Base-by-base conservation (phyloP, 495 filamentous ascomycete species). In the Pyrenopolyporus hunteri region DNA sequence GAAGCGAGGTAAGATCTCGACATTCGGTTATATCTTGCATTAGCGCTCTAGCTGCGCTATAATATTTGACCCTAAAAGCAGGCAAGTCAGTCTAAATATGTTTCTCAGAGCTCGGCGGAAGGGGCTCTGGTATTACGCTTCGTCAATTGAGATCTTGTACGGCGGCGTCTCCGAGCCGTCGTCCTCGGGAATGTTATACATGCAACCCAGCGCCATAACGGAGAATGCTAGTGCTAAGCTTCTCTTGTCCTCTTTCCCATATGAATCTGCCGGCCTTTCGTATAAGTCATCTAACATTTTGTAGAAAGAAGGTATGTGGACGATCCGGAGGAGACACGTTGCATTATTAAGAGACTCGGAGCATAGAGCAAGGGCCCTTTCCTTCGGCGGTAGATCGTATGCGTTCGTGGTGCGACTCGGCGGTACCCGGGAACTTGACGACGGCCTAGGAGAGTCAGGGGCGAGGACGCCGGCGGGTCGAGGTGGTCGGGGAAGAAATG, bases 11-110 rank as follows among this genome's bases (percentile, higher is more conserved):
- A 39, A 98, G 79, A 73, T 97, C 93, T 57, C 92, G 85, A 61
- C 92, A 96, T 64, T 97, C 91, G 3, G 93, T 95, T 58, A 97
- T 87, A 68, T 98, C 93, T 57, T 94, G 80, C 58, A 97, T 77
- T 51, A 90, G 83, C 37, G 73, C 47, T 22, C 91, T 87, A 6
- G 91, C 87, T 6, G 86, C 82, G 66, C 83, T 87, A 74, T 93
- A 97, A 70, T 91, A 97, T 77, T 91, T 90, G 63, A 89, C 84
- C 35, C 92, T 96, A 61, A 39, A 49, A 63, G 33, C 39, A 54
- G 23, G 29, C 51, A 48, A 66, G 59, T 28, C 32, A 63, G 40
- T 19, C 16, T 33, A 31, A 43, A 45, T 11, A 16, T 10, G 8
- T 8, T n/a, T 6, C 14, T 25, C 40, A n/a, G 16, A 19, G 4